phyloP scores from a whole-genome alignment of 2,329 filamentous ascomycete species.

The Monosporascus sp. region DNA sequence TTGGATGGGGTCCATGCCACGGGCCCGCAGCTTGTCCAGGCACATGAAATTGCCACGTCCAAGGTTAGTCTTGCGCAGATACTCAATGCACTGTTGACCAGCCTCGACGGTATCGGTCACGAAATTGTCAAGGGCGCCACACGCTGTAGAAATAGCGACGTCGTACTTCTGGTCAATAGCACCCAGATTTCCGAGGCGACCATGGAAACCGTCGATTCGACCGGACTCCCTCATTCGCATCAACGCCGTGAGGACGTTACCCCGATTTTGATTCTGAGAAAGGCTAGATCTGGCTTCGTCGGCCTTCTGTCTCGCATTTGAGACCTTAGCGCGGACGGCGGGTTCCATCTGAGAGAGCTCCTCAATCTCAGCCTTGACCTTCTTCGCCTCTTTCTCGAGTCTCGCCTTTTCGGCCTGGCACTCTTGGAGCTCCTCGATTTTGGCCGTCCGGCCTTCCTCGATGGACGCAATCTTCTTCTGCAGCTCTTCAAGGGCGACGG shows the following conservation, averaged over 20 bases:
- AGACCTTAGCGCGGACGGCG: conserved; percentile 76
- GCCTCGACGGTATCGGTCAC: conserved; percentile 95
- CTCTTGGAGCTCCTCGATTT: conserved; percentile 68
- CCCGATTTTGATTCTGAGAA: conserved; percentile 83
- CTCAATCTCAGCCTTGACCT: conserved; percentile 66
- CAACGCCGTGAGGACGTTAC: conserved; percentile 83
- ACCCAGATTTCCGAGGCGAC: conserved; percentile 87
- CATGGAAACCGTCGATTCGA: conserved; percentile 94
- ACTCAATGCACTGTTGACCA: conserved; percentile 96
- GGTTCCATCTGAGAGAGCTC: conserved; percentile 74
- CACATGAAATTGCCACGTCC: conserved; percentile 97
- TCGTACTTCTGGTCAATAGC: conserved; percentile 93
- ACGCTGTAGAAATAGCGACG: conserved; percentile 96
- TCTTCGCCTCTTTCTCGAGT: conserved; percentile 69
- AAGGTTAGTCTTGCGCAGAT: conserved; percentile 93
- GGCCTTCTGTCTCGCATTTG: conserved; percentile 85
- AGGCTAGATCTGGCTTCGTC: conserved; percentile 92
- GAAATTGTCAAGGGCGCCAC: conserved; percentile 86
- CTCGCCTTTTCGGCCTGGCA: conserved; percentile 67
- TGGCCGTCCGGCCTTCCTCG: conserved; percentile 64
- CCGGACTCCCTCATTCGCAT: conserved; percentile 96
- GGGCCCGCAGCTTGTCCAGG: conserved; percentile 75
- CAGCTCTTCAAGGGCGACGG: conserved; percentile 76
- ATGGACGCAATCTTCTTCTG: conserved; percentile 72
- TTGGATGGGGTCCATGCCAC: conserved; percentile 72